Conservation (phyloP, 2,329 filamentous ascomycete species). For the Fusarium sarcochroum region DNA sequence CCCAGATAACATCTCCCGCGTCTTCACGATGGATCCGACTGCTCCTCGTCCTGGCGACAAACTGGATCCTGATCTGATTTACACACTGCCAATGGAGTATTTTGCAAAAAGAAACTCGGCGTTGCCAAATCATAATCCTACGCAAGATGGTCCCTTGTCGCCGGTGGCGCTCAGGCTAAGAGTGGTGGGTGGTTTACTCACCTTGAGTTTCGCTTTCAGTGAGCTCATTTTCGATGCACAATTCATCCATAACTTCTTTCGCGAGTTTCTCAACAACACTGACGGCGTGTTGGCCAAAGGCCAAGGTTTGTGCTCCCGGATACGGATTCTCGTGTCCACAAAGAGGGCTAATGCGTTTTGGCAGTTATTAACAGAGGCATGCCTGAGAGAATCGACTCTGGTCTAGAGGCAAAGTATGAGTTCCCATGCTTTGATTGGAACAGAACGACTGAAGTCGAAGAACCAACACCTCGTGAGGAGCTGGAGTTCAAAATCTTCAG, state of each 20-base stretch:
- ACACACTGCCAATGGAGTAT: not conserved
- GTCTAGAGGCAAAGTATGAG: conserved; percentile 10
- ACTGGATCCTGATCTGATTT: not conserved
- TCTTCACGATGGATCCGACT: not conserved
- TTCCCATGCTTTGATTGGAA: conserved; percentile 39
- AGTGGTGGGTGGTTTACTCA: conserved; percentile 8
- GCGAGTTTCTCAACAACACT: conserved; percentile 25
- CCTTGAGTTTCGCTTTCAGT: conserved; percentile 40
- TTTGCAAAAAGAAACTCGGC: conserved; percentile 21
- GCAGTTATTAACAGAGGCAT: conserved; percentile 12
- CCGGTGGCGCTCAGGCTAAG: conserved; percentile 29
- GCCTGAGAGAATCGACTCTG: not conserved
- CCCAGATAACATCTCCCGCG: not conserved
- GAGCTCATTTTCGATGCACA: conserved; percentile 38
- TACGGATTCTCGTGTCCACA: not conserved
- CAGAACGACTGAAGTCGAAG: not conserved
- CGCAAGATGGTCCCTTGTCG: not conserved
- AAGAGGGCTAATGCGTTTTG: conserved; percentile 11
- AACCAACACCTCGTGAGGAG: not conserved
- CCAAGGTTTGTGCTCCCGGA: conserved; percentile 22
- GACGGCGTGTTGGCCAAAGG: not conserved
- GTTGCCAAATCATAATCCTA: conserved; percentile 8
- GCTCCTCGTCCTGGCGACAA: not conserved
- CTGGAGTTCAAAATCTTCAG: conserved; percentile 17
- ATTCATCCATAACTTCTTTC: conserved; percentile 41